A percentile compares a stretch with the other conserved stretches of the same genome.
phyloP scores from a whole-genome alignment of 2,329 filamentous ascomycete species.

The Diaporthe capsici region DNA sequence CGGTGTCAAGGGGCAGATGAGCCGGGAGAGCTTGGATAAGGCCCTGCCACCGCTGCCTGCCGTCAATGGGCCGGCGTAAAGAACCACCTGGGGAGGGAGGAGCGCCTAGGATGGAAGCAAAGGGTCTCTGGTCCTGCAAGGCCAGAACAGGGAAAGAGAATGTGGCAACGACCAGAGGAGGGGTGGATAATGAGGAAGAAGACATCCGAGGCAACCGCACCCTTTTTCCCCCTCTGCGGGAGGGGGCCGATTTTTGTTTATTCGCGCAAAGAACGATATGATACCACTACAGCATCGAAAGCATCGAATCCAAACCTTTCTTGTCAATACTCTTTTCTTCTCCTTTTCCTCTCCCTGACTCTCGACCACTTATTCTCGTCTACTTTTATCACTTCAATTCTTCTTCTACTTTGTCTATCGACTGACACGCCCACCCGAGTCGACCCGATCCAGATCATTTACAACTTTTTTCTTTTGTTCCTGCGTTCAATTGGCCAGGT shows the following conservation, averaged over 20 bases:
- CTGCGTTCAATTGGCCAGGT: conserved; percentile 2
- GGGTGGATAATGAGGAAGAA: conserved; percentile 36
- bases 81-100: background rate
- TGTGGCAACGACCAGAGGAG: conserved; percentile 11
- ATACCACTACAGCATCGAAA: conserved; percentile 43
- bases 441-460: conserved; percentile 22
- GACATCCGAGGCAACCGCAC: conserved; percentile 25
- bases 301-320: conserved; percentile 40
- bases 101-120: background rate
- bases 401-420: conserved; percentile 1
- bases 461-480: conserved; percentile 32
- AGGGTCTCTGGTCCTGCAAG: conserved; percentile 43
- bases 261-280: conserved; percentile 42
- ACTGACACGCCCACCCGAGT: conserved; percentile 28
- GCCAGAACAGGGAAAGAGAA: background rate
- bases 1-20: conserved; percentile 56
- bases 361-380: background rate
- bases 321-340: conserved; percentile 38
- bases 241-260: conserved; percentile 36
- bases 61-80: conserved; percentile 42
- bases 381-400: conserved; percentile 16
- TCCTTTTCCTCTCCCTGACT: background rate
- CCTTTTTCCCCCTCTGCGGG: background rate
- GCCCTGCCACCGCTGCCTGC: conserved; percentile 69
- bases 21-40: conserved; percentile 73